A percentile compares a stretch with the other conserved stretches of the same genome.
Evolutionary conservation across 2,329 filamentous ascomycete genomes (phyloP).

Genomic region (Penicillium oxalicum): DNA sequence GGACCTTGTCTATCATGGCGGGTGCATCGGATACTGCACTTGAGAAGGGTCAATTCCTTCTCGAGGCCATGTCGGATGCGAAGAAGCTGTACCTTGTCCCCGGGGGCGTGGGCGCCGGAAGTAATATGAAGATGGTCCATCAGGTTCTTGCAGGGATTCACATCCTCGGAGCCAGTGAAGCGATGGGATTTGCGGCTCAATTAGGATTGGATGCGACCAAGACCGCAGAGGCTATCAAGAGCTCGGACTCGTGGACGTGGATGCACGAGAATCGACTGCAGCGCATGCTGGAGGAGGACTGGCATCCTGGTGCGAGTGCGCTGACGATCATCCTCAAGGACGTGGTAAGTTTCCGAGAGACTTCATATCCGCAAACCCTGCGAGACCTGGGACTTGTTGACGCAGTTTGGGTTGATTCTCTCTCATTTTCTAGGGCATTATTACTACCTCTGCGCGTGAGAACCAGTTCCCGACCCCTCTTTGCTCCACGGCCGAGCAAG

Average conservation of each 20-base stretch:
- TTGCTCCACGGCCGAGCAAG: slow-evolving; percentile 58
- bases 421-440: slow-evolving; percentile 48
- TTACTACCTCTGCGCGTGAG: slow-evolving; percentile 58
- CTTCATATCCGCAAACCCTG: too few relatives aligned
- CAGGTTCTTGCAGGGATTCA: slow-evolving; percentile 59
- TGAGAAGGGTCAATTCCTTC: slow-evolving; percentile 51
- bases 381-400: too few relatives aligned
- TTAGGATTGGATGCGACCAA: slow-evolving; percentile 48
- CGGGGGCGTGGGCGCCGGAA: slow-evolving; percentile 55
- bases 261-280: slow-evolving; percentile 57
- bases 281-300: slow-evolving; percentile 49
- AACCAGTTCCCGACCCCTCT: slow-evolving; percentile 56
- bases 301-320: slow-evolving; percentile 53
- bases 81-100: slow-evolving; percentile 58
- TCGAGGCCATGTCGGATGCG: slow-evolving; percentile 55
- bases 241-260: slow-evolving; percentile 52
- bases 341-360: slow-evolving; percentile 27
- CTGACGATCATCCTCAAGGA: slow-evolving; percentile 58
- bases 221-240: slow-evolving; percentile 42
- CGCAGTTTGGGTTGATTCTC: too few relatives aligned
- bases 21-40: slow-evolving; percentile 55
- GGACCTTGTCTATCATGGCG: slow-evolving; percentile 71
- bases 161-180: slow-evolving; percentile 56
- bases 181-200: slow-evolving; percentile 53
- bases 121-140: slow-evolving; percentile 60